These are phyloP conservation scores for Penicillium psychrosexuale DNA, from an alignment of 2,329 filamentous ascomycete genomes.

Conservation along the genomic window DNA sequence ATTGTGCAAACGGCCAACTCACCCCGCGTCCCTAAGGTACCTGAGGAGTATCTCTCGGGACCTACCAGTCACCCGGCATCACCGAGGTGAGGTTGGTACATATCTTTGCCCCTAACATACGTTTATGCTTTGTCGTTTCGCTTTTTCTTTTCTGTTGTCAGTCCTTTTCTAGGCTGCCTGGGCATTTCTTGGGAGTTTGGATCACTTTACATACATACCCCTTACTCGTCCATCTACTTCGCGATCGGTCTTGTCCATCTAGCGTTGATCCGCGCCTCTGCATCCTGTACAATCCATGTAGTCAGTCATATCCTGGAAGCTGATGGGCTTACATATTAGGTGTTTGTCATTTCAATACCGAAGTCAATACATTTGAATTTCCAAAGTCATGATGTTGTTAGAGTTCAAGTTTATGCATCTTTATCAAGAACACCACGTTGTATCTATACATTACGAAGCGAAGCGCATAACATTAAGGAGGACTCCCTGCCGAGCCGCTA, in stretches of 20 bases:
- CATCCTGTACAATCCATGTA: conserved; percentile 5
- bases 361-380: background rate
- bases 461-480: too few species aligned
- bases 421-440: too few species aligned
- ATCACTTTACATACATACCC: conserved; percentile 16
- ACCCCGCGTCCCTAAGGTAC: conserved; percentile 48
- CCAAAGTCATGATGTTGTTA: background rate
- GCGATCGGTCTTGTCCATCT: background rate
- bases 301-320: background rate
- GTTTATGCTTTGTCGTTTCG: background rate
- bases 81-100: conserved; percentile 22
- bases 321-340: background rate
- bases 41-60: conserved; percentile 45
- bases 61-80: conserved; percentile 37
- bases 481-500: too few species aligned
- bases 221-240: conserved; percentile 8
- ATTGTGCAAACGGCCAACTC: conserved; percentile 39
- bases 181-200: conserved; percentile 22
- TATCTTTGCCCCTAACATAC: background rate
- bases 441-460: too few species aligned
- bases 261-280: background rate
- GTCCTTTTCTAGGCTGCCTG: conserved; percentile 5
- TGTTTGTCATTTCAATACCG: background rate
- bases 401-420: too few species aligned
- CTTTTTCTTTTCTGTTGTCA: conserved; percentile 8